Evolutionary conservation across 495 filamentous ascomycete species (phyloP).

Genomic region (Trypethelium eluteriae): DNA sequence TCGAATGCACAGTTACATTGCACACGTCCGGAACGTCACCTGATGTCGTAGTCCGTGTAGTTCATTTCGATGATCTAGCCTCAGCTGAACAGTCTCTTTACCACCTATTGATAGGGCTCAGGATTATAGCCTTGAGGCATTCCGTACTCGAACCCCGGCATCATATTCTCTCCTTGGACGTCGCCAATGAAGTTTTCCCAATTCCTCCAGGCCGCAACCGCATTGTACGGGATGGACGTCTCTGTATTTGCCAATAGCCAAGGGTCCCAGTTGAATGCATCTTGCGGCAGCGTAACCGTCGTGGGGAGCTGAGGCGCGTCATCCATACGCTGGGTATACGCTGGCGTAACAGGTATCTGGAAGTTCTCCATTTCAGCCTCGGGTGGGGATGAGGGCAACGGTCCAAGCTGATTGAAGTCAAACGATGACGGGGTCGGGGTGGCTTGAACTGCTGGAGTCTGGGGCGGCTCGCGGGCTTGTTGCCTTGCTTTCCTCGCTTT

Average conservation of each 20-base stretch:
- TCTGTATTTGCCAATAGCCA: neutral
- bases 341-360: neutral
- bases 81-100: no score
- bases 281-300: neutral
- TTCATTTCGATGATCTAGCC: no score
- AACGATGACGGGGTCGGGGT: neutral
- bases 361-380: neutral
- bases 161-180: neutral
- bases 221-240: neutral
- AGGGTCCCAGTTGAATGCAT: constrained; percentile 7
- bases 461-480: neutral
- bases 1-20: no score
- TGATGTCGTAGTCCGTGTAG: no score
- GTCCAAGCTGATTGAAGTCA: neutral
- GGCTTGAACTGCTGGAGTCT: neutral
- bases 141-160: neutral
- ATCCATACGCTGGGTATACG: neutral
- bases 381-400: neutral
- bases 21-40: no score
- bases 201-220: neutral
- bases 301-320: neutral
- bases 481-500: constrained; percentile 13
- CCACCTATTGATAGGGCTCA: no score
- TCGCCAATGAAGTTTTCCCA: constrained; percentile 5
- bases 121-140: neutral